phyloP scores from a whole-genome alignment of 495 filamentous ascomycete genomes.

The Trichoderma gamsii region DNA sequence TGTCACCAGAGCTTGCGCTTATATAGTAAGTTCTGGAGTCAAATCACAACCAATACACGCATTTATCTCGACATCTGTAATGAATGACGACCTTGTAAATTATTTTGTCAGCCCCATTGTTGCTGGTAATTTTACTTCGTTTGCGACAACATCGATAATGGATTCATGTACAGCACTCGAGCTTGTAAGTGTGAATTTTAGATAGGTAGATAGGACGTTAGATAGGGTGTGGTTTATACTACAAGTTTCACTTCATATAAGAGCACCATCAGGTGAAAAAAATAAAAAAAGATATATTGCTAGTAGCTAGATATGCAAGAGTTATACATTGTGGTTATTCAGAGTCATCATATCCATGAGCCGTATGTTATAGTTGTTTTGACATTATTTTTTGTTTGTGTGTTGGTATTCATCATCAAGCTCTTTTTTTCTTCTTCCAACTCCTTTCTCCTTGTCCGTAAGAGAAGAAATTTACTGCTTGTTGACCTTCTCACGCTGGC shows the following conservation, averaged over 20 bases:
- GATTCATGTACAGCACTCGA: no score
- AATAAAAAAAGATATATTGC: background rate
- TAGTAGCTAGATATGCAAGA: background rate
- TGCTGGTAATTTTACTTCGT: background rate
- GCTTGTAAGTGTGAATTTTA: no score
- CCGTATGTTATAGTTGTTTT: background rate
- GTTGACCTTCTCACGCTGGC: constrained; percentile 57
- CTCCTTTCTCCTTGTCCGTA: background rate
- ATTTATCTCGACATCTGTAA: no score
- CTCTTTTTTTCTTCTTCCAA: background rate
- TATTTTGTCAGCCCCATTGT: no score
- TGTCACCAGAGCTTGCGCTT: no score
- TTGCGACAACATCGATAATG: no score
- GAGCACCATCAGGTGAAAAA: background rate
- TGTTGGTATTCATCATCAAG: background rate
- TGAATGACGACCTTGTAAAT: no score
- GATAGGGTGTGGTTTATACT: no score
- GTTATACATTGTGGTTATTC: background rate
- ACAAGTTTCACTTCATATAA: no score
- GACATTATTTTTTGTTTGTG: background rate
- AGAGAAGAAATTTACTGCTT: background rate
- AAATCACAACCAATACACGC: background rate
- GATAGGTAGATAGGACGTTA: no score
- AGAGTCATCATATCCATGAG: background rate
- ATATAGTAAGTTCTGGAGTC: background rate